Percentiles rank a stretch among this genome's conserved stretches.
phyloP scores from a whole-genome alignment of 768 basidiomycete genomes.

The Lactarius deliciosus region DNA sequence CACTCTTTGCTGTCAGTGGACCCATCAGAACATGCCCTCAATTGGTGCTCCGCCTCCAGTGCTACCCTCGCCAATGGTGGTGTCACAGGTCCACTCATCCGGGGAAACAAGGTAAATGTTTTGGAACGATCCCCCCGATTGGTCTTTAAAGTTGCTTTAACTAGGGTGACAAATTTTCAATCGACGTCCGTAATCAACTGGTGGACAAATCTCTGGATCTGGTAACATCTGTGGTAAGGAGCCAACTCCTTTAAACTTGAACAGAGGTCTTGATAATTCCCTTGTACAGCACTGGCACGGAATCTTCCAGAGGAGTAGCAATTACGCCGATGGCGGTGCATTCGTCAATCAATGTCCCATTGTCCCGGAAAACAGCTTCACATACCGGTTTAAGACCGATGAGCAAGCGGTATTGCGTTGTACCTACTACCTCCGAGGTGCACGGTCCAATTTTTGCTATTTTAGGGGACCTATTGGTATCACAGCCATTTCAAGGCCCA shows the following conservation, averaged over 20 bases:
- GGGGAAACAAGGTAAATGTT: no score
- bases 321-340: slow-evolving; percentile 46
- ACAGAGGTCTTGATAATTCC: not conserved
- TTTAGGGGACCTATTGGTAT: slow-evolving; percentile 37
- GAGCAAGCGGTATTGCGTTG: slow-evolving; percentile 36
- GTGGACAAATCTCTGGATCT: slow-evolving; percentile 46
- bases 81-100: slow-evolving; percentile 35
- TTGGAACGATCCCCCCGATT: no score
- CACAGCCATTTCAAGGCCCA: slow-evolving; percentile 41
- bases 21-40: no score
- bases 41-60: slow-evolving; percentile 29
- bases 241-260: not conserved
- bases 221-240: slow-evolving; percentile 47
- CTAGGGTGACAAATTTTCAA: slow-evolving; percentile 38
- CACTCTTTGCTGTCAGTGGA: no score
- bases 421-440: no score
- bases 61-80: slow-evolving; percentile 39
- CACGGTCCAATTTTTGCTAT: no score
- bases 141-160: slow-evolving; percentile 31
- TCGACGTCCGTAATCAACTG: slow-evolving; percentile 47
- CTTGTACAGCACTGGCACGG: slow-evolving; percentile 54
- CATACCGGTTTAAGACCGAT: slow-evolving; percentile 40
- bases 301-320: slow-evolving; percentile 43
- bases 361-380: slow-evolving; percentile 40
- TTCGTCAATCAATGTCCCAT: slow-evolving; percentile 50